Base-by-base conservation (phyloP, 225 moss, liverwort and hornwort species). In the Sphagnum tenellum region DNA sequence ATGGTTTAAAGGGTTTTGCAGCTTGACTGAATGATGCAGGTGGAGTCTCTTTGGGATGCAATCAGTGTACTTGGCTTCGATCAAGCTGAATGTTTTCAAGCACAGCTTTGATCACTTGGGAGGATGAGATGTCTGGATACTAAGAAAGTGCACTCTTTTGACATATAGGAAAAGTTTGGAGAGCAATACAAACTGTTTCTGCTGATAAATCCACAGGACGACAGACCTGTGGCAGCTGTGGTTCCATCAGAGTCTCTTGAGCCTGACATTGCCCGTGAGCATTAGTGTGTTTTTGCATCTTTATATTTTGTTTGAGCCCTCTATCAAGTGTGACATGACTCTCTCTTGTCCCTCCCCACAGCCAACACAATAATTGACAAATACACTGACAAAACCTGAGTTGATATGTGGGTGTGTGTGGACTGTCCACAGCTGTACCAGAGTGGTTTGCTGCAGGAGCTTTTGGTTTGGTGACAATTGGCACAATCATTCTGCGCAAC, bases 391-490 rank as follows among this genome's bases (percentile, higher is more conserved):
- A 29, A 29, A 29, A 29, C 29, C 29, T 29, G 29, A 29, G 29
- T 29, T 29, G 29, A 29, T 29, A 29, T 52, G 52, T 57, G 57
- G 9, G 9, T 75, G 67, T 29, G 29, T 29, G 1, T 29, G 29
- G 29, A 29, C 29, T 29, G 29, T 29, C 29, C 29, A 29, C 82
- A 73, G 82, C 52, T 44, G 70, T 82, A 56, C 82, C 82, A 59
- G 78, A 82, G 63, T 79, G 75, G 78, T 48, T 76, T 64, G 75
- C 82, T 46, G 82, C 82, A 65, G 75, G 64, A 66, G 76, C 73
- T 8, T 82, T 82, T 76, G 82, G 79, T 55, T 67, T 61, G 4
- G 71, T 82, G 14, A 64, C 78, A n/a, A 45, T 82, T 51, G 70
- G 73, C 56, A 82, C 82, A 9, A 57, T 82, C 57, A 59, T 79